Base-by-base conservation (phyloP, 2,329 filamentous ascomycete species). In the Stagonosporopsis cucurbitacearum region DNA sequence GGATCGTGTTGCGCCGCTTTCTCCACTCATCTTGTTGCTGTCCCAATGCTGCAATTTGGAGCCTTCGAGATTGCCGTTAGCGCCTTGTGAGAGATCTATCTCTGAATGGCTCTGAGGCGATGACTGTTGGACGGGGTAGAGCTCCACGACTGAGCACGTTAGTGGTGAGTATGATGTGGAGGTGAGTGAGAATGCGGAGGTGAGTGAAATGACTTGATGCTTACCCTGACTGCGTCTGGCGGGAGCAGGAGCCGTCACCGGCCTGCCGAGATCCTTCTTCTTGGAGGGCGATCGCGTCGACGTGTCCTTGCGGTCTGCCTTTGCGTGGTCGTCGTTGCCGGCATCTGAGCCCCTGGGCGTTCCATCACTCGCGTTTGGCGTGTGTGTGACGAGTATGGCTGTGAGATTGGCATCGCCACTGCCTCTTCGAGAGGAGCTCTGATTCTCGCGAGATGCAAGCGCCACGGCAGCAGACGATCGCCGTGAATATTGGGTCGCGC, bases 351-450 rank as follows among this genome's bases (percentile, higher is more conserved):
- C 66, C 46, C 64, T 70, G 6, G 55, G 39, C 9, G 62, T 39
- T 19, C 59, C 55, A 9, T 75, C 72, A 12, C 69, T 54, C 3
- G 62, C 47, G 41, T 72, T 72, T n/a, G 65, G 67, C 12, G 70
- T 69, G 36, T 75, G 70, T n/a, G 74, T 76, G 25, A 76, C 71
- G 19, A 76, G 60, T 47, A 76, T 75, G 2, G 73, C 72, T 19
- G 74, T 76, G 39, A 76, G 54, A 57, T 73, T 76, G n/a, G 74
- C 69, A 58, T 76, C 74, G 42, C 68, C 72, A 50, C 74, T 76
- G 9, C 70, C 73, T 57, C 74, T 66, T 50, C 74, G 67, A 11
- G 74, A 75, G 37, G 69, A 68, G 52, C 60, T 71, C 43, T 71
- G 70, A 28, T 73, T 73, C 49, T 76, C 72, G 11, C 62, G 63